Percentiles rank a stretch among this genome's conserved stretches.
phyloP scores from a whole-genome alignment of 1,284 basidiomycete genomes.

The Marasmius sp. region DNA sequence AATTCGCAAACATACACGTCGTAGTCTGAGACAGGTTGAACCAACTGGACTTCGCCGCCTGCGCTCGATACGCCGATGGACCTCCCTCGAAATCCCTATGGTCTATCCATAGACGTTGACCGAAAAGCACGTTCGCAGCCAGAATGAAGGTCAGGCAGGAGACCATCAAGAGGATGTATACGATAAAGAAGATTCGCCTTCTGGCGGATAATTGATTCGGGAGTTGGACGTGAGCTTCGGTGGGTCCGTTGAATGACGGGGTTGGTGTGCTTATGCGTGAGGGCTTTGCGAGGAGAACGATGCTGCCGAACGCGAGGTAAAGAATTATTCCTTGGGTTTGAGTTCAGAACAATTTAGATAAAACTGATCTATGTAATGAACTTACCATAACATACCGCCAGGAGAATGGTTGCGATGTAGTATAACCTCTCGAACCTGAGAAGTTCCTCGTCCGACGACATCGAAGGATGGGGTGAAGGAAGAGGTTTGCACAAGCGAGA shows the following conservation, averaged over 20 bases:
- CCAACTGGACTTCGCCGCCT: not conserved
- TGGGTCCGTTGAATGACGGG: no score
- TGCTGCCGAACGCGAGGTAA: not conserved
- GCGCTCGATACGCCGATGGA: not conserved
- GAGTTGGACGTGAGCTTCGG: not conserved
- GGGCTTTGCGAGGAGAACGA: not conserved
- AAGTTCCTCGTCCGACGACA: no score
- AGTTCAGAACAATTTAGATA: no score
- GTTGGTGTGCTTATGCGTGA: no score
- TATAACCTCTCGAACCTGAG: no score
- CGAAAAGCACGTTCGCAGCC: not conserved
- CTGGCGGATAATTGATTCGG: not conserved
- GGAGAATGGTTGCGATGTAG: no score
- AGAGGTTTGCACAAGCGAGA: no score
- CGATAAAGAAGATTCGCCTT: not conserved
- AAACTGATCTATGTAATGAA: no score
- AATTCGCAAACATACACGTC: not conserved
- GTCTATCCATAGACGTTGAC: conserved; percentile 4
- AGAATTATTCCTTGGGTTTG: not conserved
- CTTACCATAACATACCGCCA: no score
- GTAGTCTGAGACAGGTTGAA: not conserved
- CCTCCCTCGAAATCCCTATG: not conserved
- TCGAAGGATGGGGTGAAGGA: no score
- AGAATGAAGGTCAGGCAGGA: not conserved
- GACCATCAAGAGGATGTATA: not conserved